Percentiles rank a stretch among this genome's conserved stretches.
These are phyloP conservation scores for Monilinia fructicola DNA, from an alignment of 2,329 filamentous ascomycete species.

Conservation along the genomic window DNA sequence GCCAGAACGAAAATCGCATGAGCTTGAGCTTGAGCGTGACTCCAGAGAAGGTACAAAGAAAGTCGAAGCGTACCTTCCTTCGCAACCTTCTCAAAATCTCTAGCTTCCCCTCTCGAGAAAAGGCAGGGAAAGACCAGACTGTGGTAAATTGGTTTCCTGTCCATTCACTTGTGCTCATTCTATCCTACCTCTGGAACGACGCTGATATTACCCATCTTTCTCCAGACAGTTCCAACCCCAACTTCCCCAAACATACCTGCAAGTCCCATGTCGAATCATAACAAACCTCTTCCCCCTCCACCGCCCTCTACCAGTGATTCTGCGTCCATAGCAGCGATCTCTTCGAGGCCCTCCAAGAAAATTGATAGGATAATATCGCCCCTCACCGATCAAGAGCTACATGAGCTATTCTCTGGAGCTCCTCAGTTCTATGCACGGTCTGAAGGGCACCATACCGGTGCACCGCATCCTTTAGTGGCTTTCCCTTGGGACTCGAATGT, in stretches of 20 bases:
- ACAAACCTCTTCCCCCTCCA: conserved; percentile 58
- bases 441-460: conserved; percentile 58
- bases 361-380: conserved; percentile 60
- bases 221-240: conserved; percentile 19
- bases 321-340: conserved; percentile 45
- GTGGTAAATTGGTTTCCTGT: conserved; percentile 24
- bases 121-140: conserved; percentile 25
- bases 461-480: conserved; percentile 61
- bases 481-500: conserved; percentile 67
- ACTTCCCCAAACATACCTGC: conserved; percentile 22
- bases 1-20: conserved; percentile 28
- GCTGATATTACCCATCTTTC: conserved; percentile 22
- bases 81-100: conserved; percentile 39
- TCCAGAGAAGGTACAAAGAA: conserved; percentile 36
- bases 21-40: conserved; percentile 26
- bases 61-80: conserved; percentile 41
- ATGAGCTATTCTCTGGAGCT: conserved; percentile 73
- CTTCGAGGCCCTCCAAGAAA: conserved; percentile 27
- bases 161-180: neutral
- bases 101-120: conserved; percentile 26
- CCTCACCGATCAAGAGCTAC: conserved; percentile 59
- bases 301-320: conserved; percentile 44
- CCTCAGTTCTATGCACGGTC: conserved; percentile 67
- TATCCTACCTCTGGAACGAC: conserved; percentile 25
- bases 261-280: conserved; percentile 45